Evolutionary conservation across 2,329 filamentous ascomycete species (phyloP).

Genomic region (Aspergillus ustus): DNA sequence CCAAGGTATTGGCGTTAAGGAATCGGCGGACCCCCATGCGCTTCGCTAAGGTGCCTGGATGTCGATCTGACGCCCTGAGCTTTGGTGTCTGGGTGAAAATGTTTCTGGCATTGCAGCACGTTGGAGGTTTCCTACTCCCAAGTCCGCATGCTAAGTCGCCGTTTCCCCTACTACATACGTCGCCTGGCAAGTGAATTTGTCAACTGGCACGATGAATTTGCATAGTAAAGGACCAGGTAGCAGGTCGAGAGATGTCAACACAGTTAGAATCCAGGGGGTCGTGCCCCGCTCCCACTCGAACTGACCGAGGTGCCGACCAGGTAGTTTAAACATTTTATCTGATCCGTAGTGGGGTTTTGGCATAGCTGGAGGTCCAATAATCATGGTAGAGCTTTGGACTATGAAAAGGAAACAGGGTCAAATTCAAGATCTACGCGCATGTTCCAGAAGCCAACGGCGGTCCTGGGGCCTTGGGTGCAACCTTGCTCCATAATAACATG

Average conservation of each 20-base stretch:
- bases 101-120: not conserved
- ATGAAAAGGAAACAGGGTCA: not conserved
- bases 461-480: not conserved
- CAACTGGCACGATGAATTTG: too few species aligned
- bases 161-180: not conserved
- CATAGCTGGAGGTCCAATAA: not conserved
- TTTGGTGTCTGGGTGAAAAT: not conserved
- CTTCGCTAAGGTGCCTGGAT: not conserved
- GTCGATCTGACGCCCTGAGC: not conserved
- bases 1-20: not conserved
- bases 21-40: not conserved
- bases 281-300: too few species aligned
- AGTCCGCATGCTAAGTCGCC: not conserved
- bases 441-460: not conserved
- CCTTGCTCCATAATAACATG: not conserved
- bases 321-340: slow-evolving; percentile 1
- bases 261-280: too few species aligned
- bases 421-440: not conserved
- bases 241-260: too few species aligned
- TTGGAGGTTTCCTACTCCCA: not conserved
- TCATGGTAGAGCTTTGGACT: not conserved
- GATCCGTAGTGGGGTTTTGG: slow-evolving; percentile 10
- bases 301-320: slow-evolving; percentile 1
- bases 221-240: too few species aligned
- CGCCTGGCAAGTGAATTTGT: too few species aligned